Base-by-base conservation (phyloP, 2,329 filamentous ascomycete species). In the Penicillium occitanis region DNA sequence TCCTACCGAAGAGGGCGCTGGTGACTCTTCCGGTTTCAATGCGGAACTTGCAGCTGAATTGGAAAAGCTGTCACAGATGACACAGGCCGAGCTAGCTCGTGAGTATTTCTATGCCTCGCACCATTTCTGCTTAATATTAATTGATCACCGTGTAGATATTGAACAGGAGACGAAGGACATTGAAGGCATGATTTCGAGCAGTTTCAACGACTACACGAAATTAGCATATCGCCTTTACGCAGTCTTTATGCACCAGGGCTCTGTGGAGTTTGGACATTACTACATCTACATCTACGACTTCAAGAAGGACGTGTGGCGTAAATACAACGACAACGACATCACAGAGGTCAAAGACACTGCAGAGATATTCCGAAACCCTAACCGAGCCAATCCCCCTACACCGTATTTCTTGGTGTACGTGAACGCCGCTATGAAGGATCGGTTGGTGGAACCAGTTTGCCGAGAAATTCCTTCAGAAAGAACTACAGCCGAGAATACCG, bases 261-360 rank as follows among this genome's bases (percentile, higher is more conserved):
- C 78, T 33, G 84, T 89, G 48, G 85, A 84, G 53, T 89, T 89
- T 55, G 95, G 95, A 0, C 95, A 99, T 77, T 99, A 98, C 80
- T 97, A 92, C 90, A 92, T 97, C 53, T 97, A 93, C 85, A 96
- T 99, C 69, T 91, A 89, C 73, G 95, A 98, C 79, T 96, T 96
- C 76, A 86, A 89, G 69, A 86, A 87, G 57, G 81, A 88, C 42
- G 82, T 93, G 22, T 99, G 95, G 93, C 89, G 93, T 66, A 92
- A 91, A 73, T 99, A 97, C 83, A 99, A 99, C 75, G 95, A 99
- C 73, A 90, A 90, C 63, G 85, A 85, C 17, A 93, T 99, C 28
- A 89, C 87, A 2, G 87, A 91, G 69, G 85, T 88, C 30, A 81
- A 83, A 14, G 85, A 91, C 71, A 83, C 86, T 7, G 82, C 83